phyloP scores from a whole-genome alignment of 805 yeast genomes.

The Wickerhamiella shivajii region DNA sequence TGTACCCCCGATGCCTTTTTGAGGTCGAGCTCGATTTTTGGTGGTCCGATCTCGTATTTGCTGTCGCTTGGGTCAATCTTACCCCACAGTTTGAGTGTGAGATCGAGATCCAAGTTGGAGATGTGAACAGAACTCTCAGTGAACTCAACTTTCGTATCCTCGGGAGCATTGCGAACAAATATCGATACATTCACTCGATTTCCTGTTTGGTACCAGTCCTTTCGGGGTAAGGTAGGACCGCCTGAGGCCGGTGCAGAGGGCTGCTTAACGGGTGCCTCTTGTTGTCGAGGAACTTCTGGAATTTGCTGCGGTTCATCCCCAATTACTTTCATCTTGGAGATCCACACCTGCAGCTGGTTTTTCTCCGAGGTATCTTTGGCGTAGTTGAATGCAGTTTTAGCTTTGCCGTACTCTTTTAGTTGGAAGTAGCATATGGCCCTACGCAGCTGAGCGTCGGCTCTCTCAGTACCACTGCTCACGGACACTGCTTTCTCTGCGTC shows the following conservation, averaged over 20 bases:
- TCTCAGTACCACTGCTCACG: slow-evolving; percentile 5
- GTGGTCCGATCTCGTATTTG: slow-evolving; percentile 39
- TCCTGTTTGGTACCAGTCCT: slow-evolving; percentile 64
- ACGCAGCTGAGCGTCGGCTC: slow-evolving; percentile 23
- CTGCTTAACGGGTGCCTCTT: neutral
- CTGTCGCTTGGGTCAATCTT: slow-evolving; percentile 36
- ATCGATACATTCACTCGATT: slow-evolving; percentile 47
- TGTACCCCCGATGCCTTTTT: slow-evolving; percentile 31
- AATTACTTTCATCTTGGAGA: neutral
- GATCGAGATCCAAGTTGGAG: slow-evolving; percentile 26
- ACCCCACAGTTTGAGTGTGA: slow-evolving; percentile 39
- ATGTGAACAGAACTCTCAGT: slow-evolving; percentile 9
- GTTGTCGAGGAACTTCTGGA: neutral
- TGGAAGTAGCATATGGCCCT: slow-evolving; percentile 21
- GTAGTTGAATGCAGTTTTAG: slow-evolving; percentile 15
- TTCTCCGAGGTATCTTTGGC: slow-evolving; percentile 15
- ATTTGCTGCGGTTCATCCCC: neutral
- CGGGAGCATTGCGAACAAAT: slow-evolving; percentile 51
- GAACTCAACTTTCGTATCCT: slow-evolving; percentile 33
- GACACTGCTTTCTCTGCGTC: slow-evolving; percentile 19
- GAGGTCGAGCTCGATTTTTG: slow-evolving; percentile 62
- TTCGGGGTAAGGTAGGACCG: slow-evolving; percentile 7
- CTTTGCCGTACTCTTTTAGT: slow-evolving; percentile 18
- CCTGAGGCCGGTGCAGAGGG: neutral
- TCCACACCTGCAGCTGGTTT: slow-evolving; percentile 6